These are phyloP conservation scores for Lactarius evosmus DNA, from an alignment of 768 basidiomycete species.

Conservation along the genomic window DNA sequence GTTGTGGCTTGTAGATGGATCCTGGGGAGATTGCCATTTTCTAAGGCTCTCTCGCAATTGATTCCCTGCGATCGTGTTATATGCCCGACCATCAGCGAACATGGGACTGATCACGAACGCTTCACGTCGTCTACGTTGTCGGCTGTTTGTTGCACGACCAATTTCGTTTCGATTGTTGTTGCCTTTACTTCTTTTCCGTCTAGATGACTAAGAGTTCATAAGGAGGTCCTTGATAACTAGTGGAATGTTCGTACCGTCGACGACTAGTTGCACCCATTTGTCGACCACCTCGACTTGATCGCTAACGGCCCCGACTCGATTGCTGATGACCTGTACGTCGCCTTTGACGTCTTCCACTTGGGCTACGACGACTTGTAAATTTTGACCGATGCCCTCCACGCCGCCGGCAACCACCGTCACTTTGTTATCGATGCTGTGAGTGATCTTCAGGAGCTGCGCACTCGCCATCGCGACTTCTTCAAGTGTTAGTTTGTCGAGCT, in stretches of 20 bases:
- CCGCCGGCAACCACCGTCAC: background rate
- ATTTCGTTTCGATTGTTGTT: background rate
- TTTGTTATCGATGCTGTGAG: background rate
- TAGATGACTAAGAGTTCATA: background rate
- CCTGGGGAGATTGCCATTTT: background rate
- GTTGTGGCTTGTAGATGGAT: background rate
- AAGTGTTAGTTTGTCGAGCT: background rate
- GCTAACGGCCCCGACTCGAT: too few species aligned
- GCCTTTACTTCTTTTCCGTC: background rate
- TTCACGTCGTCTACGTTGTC: background rate
- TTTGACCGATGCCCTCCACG: background rate
- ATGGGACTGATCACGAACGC: background rate
- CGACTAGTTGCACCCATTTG: background rate
- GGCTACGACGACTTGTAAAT: too few species aligned
- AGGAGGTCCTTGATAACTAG: background rate
- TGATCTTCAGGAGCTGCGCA: background rate
- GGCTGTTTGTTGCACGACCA: background rate
- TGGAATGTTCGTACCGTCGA: background rate
- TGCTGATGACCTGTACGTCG: background rate
- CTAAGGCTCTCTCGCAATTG: background rate
- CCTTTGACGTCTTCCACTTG: background rate
- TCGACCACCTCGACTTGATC: too few species aligned
- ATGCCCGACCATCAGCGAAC: background rate
- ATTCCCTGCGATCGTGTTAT: background rate
- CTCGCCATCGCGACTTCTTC: background rate